Evolutionary conservation across 345 rosid species (phyloP).

Genomic region (Brassica napus): Da-Ae NC_063440.1:9852501-9853000

Average conservation of each 20-base stretch:
- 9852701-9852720: no score
- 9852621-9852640: no score
- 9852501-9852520: no score
- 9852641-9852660: no score
- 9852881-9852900: background rate
- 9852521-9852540: no score
- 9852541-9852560: no score
- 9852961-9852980: background rate
- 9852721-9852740: constrained; percentile 1
- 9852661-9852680: no score
- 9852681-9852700: no score
- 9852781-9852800: background rate
- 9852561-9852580: no score
- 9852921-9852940: background rate
- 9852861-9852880: background rate
- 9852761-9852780: constrained; percentile 1
- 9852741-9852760: constrained; percentile 5
- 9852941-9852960: background rate
- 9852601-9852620: no score
- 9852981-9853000: constrained; percentile 19
- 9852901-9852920: background rate
- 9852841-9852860: background rate
- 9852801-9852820: background rate
- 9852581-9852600: no score
- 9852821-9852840: background rate